Evolutionary conservation across 2,329 filamentous ascomycete genomes (phyloP), one percentile per base, ranked within the genome.

Genomic region (Diplodia intermedia): DNA sequence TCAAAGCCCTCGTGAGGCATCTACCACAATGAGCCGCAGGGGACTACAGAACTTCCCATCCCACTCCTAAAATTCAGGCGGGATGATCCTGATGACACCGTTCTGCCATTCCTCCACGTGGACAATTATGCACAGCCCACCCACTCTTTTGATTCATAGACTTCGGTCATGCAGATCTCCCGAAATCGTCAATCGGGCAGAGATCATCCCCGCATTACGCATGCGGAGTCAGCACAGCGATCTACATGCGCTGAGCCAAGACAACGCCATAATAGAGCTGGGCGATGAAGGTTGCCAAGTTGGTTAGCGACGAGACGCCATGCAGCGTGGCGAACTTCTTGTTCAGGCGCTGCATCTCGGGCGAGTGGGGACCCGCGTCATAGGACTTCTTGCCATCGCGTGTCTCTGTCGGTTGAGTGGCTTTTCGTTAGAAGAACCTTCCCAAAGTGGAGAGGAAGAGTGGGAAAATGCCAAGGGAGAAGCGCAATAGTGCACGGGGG

Each of bases 321-420:
- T 99, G 95, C 68, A 97, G 79, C 70, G 86, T 86, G 18, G 87
- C 88, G 78, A 98, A 98, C 68, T 70, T 65, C 69, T 69, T 73
- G 66, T 80, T 80, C 72, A 80, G 52, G n/a, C 49, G 70, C 72
- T 88, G 79, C 94, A 98, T 97, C 82, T 94, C 92, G 72, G 89
- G 85, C 5, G 91, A 95, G 75, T 97, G 92, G 49, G 93, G 91
- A 0, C 89, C 86, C 65, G 87, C 82, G 71, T 97, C 93, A 75
- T 91, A 91, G 79, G 89, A 92, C 77, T 91, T 91, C 85, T 97
- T 97, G 66, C 93, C 93, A 77, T 97, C 94, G 74, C 90, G 89
- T 70, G 90, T 93, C 84, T 94, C 60, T 63, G 60, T 52, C 36
- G 43, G n/a, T 94, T 86, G 43, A 2, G 43, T 47, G 43, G 43